phyloP scores from a whole-genome alignment of 192 early-diverging fungal species.

The Gaertneriomyces semiglobifer region DNA sequence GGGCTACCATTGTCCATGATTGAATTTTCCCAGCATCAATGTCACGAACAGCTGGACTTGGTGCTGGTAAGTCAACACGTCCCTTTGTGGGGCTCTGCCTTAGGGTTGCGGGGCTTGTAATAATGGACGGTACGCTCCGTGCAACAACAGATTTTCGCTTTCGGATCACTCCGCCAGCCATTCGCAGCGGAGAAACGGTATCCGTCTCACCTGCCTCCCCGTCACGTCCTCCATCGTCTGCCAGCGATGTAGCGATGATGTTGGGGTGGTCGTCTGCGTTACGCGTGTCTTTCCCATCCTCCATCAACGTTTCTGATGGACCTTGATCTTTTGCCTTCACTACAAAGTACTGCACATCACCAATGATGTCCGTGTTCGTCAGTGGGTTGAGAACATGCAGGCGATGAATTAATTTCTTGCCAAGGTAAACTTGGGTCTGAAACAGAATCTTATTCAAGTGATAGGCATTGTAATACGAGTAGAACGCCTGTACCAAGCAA shows the following conservation, averaged over 20 bases:
- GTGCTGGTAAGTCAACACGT: slow-evolving; percentile 25
- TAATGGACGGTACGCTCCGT: slow-evolving; percentile 12
- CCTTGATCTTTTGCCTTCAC: slow-evolving; percentile 16
- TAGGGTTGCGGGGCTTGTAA: neutral
- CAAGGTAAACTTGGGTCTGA: slow-evolving; percentile 62
- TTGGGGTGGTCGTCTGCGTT: slow-evolving; percentile 11
- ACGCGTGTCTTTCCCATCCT: slow-evolving; percentile 4
- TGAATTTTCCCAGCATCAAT: slow-evolving; percentile 32
- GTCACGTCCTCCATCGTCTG: neutral
- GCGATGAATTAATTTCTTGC: slow-evolving; percentile 61
- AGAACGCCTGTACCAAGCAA: slow-evolving; percentile 13
- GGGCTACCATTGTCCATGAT: slow-evolving; percentile 43
- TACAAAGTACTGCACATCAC: slow-evolving; percentile 63
- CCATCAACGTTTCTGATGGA: neutral
- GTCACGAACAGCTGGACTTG: slow-evolving; percentile 43
- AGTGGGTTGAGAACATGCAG: slow-evolving; percentile 64
- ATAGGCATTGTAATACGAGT: slow-evolving; percentile 48
- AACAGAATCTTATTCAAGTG: slow-evolving; percentile 64
- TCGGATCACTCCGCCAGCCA: slow-evolving; percentile 6
- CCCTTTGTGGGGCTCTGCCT: neutral
- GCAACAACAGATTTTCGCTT: slow-evolving; percentile 1
- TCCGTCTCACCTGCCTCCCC: neutral
- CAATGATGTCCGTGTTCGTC: slow-evolving; percentile 65
- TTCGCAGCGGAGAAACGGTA: too few species aligned
- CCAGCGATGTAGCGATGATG: slow-evolving; percentile 22